Evolutionary conservation across 2,329 filamentous ascomycete species (phyloP).

Genomic region (Aureobasidium lini): DNA sequence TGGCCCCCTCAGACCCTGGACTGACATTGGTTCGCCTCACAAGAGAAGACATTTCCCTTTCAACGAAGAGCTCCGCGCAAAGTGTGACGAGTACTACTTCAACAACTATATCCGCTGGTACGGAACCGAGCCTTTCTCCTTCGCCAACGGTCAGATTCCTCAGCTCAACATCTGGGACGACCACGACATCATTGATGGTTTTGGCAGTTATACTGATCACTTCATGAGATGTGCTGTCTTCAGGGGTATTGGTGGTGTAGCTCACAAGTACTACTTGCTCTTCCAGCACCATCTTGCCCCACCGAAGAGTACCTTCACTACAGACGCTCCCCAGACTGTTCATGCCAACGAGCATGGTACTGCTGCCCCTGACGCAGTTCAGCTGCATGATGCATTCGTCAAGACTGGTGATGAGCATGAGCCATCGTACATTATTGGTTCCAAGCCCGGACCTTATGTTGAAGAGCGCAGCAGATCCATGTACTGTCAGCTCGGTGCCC

Average conservation of each 20-base stretch:
- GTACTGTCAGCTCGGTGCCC: constrained; percentile 56
- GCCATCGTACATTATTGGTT: constrained; percentile 69
- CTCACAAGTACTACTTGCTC: constrained; percentile 51
- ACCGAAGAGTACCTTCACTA: constrained; percentile 77
- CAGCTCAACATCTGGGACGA: constrained; percentile 62
- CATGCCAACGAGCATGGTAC: constrained; percentile 29
- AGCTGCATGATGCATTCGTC: constrained; percentile 69
- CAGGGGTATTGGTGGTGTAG: constrained; percentile 55
- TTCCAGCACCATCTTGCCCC: constrained; percentile 74
- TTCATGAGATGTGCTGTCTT: constrained; percentile 61
- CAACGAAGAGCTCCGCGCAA: constrained; percentile 53
- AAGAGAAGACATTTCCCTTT: constrained; percentile 55
- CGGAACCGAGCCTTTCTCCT: constrained; percentile 55
- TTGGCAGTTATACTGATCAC: constrained; percentile 58
- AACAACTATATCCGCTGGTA: constrained; percentile 61
- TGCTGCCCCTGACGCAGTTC: constrained; percentile 58
- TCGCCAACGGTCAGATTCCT: constrained; percentile 54
- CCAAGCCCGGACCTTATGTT: constrained; percentile 61
- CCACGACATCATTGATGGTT: constrained; percentile 60
- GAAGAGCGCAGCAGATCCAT: constrained; percentile 54
- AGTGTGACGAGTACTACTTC: constrained; percentile 57
- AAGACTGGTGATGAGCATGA: constrained; percentile 51
- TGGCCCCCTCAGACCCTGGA: constrained; percentile 67
- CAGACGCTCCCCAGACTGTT: constrained; percentile 55
- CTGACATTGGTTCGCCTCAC: constrained; percentile 51